These are phyloP conservation scores for Xylaria flabelliformis DNA, from an alignment of 495 filamentous ascomycete genomes.

Conservation along the genomic window DNA sequence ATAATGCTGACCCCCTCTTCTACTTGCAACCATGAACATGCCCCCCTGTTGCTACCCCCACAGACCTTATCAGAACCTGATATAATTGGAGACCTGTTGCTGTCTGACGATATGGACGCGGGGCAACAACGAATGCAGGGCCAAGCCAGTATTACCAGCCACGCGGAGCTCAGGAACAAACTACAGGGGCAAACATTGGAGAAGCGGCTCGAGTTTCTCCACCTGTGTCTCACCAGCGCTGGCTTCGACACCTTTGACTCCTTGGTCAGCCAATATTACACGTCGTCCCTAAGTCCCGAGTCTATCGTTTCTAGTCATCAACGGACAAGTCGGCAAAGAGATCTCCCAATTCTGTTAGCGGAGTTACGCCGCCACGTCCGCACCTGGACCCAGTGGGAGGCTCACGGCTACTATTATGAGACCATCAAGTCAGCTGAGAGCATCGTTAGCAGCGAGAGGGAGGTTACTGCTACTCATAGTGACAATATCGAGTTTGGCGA, in stretches of 20 bases:
- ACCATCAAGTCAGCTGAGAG: conserved; percentile 8
- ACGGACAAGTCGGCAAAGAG: conserved; percentile 11
- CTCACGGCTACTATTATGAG: conserved; percentile 14
- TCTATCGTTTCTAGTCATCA: conserved; percentile 11
- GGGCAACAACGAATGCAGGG: background rate
- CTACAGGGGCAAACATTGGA: conserved; percentile 13
- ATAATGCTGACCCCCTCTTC: conserved; percentile 10
- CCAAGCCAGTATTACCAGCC: background rate
- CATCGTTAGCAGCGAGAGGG: background rate
- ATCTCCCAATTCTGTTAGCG: background rate
- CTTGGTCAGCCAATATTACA: conserved; percentile 11
- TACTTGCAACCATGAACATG: conserved; percentile 2
- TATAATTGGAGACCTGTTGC: background rate
- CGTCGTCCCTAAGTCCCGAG: conserved; percentile 3
- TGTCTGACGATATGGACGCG: conserved; percentile 8
- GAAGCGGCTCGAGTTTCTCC: conserved; percentile 11
- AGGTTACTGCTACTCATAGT: background rate
- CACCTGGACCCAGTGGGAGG: conserved; percentile 15
- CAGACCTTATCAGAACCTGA: conserved; percentile 7
- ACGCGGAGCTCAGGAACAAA: conserved; percentile 8
- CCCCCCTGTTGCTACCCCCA: background rate
- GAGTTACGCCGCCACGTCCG: background rate
- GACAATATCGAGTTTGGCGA: conserved; percentile 1
- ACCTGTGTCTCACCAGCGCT: conserved; percentile 5
- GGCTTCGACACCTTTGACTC: conserved; percentile 10